Evolutionary conservation across 768 basidiomycete genomes (phyloP), one percentile per base, ranked within the genome.

Genomic region (Leccinum broughii): DNA sequence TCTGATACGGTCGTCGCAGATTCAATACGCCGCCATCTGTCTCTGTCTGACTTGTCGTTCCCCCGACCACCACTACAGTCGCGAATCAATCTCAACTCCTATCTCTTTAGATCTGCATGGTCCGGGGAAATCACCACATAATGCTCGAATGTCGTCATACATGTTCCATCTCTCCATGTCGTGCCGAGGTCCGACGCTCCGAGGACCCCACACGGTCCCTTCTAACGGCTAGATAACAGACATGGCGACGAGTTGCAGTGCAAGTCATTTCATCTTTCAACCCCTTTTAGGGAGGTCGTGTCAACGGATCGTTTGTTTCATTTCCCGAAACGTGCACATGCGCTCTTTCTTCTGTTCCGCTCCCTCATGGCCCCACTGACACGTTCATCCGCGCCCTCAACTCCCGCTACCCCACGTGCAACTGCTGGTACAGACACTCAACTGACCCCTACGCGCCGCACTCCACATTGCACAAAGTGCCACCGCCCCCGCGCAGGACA

Each of bases 381-480:
- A 24, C 72, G 74, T 32, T 74, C 70, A n/a, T 66, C 70, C 9
- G 63, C 73, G 17, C 66, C 70, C 13, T 71, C 75, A 0, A 76
- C 75, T 0, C 70, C 73, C 10, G 61, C 62, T n/a, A 72, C 54
- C 48, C 52, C 55, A 51, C 64, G 69, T 52, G 56, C 57, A 30
- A 65, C 57, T 28, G 51, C 59, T 9, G 54, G 41, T 24, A 51
- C 64, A 6, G 51, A 51, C 24, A 52, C 57, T 34, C 57, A 50
- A 22, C 26, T 51, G 17, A 70, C 77, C n/a, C 72, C 76, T 3
- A 69, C 83, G 6, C 83, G 84, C 48, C 85, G 85, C 55, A 66
- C 69, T 2, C 86, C 81, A 37, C 78, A 74, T 51, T 88, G 86
- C 71, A 78, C 73, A 49, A 82, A 81, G 65, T 88, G 86, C 70